Evolutionary conservation across 371 early-diverging fungal genomes (phyloP), one percentile per base, ranked within the genome.

Genomic region (Haplosporangium sp.): DNA sequence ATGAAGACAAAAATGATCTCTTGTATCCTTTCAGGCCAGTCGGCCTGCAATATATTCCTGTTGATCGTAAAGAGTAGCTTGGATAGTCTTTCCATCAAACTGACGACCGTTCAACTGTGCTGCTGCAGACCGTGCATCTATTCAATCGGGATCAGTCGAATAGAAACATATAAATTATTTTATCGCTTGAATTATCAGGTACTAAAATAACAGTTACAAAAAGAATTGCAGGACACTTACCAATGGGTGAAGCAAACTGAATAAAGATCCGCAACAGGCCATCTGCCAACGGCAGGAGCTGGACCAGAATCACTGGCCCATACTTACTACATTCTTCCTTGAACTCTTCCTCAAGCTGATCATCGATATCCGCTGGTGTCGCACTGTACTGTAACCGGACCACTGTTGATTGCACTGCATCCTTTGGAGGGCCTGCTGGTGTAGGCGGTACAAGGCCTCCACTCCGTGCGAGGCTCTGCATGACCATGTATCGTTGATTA

Each of bases 301-400:
- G 85, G 2, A 93, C 90, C 41, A 82, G 79, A 40, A 59, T 63
- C 6, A 93, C 86, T 51, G 66, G 69, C 3, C 93, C 93, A 70
- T 85, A 90, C 74, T 91, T 91, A 64, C 79, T 75, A 64, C 91
- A 93, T 69, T 93, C 93, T 63, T 89, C 89, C 18, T 82, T 82
- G 62, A 93, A 89, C 62, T 93, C 93, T 10, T 83, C 87, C 21
- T 88, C 82, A 46, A 93, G 82, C 18, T 88, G 84, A 52, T 91
- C 90, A 77, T 93, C 93, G 29, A 92, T 85, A 36, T 93, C 92
- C 9, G 81, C 65, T n/a, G 80, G 67, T 1, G 83, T 77, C 18
- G 89, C 89, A 1, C 83, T 86, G 70, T 92, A 91, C 21, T 82
- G 81, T 20, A 93, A 69, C 59, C 85, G 73, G 6, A 93, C 81